Evolutionary conservation across 169 alveolate genomes (phyloP).

Genomic region (Eimeria praecox): DNA sequence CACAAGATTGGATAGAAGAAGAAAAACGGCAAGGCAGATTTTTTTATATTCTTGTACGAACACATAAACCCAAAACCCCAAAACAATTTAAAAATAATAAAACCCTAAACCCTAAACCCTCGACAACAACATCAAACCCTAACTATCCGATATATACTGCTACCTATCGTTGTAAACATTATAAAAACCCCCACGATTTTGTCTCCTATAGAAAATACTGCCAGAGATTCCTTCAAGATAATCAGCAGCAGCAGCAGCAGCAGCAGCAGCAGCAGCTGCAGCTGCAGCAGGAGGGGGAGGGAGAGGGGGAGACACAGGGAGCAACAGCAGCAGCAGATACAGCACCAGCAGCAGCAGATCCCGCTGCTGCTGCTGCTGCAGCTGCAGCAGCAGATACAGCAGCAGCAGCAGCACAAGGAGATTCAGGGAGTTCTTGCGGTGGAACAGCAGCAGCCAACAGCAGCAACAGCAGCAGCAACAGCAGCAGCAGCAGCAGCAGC

Average conservation of each 20-base stretch:
- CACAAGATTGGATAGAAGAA: background rate
- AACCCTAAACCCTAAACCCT: background rate
- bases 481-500: no score
- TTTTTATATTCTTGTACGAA: background rate
- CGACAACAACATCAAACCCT: background rate
- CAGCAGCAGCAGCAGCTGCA: conserved; percentile 32
- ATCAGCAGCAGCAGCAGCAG: conserved; percentile 13
- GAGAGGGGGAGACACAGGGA: background rate
- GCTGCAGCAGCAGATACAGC: background rate
- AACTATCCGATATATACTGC: background rate
- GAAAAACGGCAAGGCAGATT: background rate
- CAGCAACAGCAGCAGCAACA: no score
- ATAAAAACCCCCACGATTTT: background rate
- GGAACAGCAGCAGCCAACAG: background rate
- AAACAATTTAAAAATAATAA: background rate
- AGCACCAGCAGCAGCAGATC: background rate
- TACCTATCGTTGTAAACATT: background rate
- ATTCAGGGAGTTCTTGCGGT: no score
- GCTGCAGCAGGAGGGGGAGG: background rate
- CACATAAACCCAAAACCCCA: background rate
- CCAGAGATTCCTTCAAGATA: background rate
- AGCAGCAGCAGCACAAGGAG: background rate
- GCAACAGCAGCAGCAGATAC: background rate
- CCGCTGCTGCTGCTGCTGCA: conserved; percentile 14
- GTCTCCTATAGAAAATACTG: background rate